Evolutionary conservation across 2,329 filamentous ascomycete genomes (phyloP).

Genomic region (Grosmannia clavigera): DNA sequence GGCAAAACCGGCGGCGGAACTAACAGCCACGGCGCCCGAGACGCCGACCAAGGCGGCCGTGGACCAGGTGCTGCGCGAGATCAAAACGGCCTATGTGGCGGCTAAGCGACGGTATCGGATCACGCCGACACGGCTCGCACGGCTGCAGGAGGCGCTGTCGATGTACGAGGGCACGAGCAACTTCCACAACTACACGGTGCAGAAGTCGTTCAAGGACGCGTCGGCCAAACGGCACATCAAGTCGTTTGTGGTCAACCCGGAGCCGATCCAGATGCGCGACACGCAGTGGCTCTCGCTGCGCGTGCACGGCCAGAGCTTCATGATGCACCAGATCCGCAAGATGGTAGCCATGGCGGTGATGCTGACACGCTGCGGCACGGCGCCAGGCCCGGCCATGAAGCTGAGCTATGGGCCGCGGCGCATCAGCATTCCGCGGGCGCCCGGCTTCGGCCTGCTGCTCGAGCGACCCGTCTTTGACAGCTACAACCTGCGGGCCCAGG

Average conservation of each 20-base stretch:
- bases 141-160: conserved; percentile 63
- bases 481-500: conserved; percentile 66
- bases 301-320: conserved; percentile 96
- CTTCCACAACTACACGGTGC: conserved; percentile 96
- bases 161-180: conserved; percentile 76
- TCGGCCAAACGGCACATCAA: conserved; percentile 86
- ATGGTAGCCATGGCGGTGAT: conserved; percentile 93
- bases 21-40: background rate
- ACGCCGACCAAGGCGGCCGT: conserved; percentile 25
- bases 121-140: conserved; percentile 53
- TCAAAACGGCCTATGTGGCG: conserved; percentile 70
- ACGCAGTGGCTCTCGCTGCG: conserved; percentile 94
- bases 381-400: conserved; percentile 53
- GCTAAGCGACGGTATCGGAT: conserved; percentile 83
- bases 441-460: conserved; percentile 73
- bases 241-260: conserved; percentile 67
- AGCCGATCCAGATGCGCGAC: conserved; percentile 73
- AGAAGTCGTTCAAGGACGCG: conserved; percentile 69
- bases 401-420: conserved; percentile 61
- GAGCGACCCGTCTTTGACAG: conserved; percentile 84
- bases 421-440: conserved; percentile 88
- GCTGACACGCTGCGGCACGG: conserved; percentile 73
- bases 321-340: conserved; percentile 99
- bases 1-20: conserved; percentile 5
- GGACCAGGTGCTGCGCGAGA: conserved; percentile 54